Evolutionary conservation across 2,329 filamentous ascomycete species (phyloP).

Genomic region (Aspergillus costaricaensis): DNA sequence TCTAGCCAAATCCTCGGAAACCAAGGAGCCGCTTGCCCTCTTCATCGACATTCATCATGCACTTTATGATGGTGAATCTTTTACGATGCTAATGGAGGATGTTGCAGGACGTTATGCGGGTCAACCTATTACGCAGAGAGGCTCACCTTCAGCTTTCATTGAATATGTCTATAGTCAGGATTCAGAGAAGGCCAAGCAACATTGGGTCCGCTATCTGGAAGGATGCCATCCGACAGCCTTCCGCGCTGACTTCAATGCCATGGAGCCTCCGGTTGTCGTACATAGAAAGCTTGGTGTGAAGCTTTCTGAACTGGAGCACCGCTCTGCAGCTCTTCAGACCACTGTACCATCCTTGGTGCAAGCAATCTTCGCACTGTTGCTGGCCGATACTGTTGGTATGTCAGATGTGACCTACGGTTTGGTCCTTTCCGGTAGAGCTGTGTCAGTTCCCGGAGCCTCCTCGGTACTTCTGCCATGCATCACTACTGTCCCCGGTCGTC

Average conservation of each 20-base stretch:
- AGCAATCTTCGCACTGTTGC: conserved; percentile 36
- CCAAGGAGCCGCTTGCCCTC: conserved; percentile 21
- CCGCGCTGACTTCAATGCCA: conserved; percentile 6
- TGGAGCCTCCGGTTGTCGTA: conserved; percentile 15
- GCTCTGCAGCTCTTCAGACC: conserved; percentile 29
- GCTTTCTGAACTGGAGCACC: conserved; percentile 29
- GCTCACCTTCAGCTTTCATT: conserved; percentile 27
- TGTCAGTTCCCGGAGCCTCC: conserved; percentile 34
- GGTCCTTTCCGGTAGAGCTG: conserved; percentile 37
- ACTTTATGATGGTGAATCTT: conserved; percentile 40
- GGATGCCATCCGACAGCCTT: conserved; percentile 27
- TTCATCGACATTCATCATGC: conserved; percentile 41
- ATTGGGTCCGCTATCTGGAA: conserved; percentile 30
- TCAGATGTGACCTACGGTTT: conserved; percentile 37
- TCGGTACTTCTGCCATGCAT: conserved; percentile 40
- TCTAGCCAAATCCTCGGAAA: conserved; percentile 18
- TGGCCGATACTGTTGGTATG: conserved; percentile 31
- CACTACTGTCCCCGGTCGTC: conserved; percentile 40
- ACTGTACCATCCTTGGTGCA: conserved; percentile 37
- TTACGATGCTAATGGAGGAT: conserved; percentile 38
- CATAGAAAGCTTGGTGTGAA: conserved; percentile 19
- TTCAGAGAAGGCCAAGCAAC: conserved; percentile 26
- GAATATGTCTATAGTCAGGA: conserved; percentile 31
- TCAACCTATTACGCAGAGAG: conserved; percentile 17
- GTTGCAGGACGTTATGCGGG: conserved; percentile 30